Base-by-base conservation (phyloP, 1,139 yeast species). In the Debaryomycetaceae sp. region DNA sequence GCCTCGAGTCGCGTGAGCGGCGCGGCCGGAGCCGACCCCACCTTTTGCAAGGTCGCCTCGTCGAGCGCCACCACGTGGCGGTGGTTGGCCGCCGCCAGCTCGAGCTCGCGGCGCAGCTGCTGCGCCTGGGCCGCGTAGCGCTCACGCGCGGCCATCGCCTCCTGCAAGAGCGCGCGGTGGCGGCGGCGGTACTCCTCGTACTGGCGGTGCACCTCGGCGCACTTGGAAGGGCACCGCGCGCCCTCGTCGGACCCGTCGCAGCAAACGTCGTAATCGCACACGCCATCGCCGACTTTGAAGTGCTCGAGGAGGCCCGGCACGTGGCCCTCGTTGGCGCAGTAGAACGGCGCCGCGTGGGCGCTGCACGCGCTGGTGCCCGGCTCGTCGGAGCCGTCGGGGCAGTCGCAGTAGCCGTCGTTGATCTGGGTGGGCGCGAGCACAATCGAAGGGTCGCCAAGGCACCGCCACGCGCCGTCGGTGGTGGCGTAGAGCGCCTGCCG, bases 361-460 rank as follows among this genome's bases (percentile, higher is more conserved):
- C 58, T 61, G 53, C 97, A 91, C 0, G 96, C 96, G 32, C 83
- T 67, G 1, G 97, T 91, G 0, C 96, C 96, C 0, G 97, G 96
- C 53, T 91, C 98, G 55, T 91, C 98, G 3, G 93, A 80, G 0
- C 98, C 98, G 56, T 91, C 98, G 0, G 97, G 96, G 60, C 98
- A 91, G 51, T 91, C 98, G 55, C 97, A 89, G 47, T 72, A 80
- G 46, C 88, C 82, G 51, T 91, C 97, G 50, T 91, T 89, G 43
- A 91, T 71, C 48, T 80, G 84, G 27, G 65, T 65, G 31, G 64
- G 67, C 18, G 78, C 62, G 18, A 89, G 57, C 13, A 61, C 64
- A 4, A 86, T 73, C 12, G 76, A 69, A 0, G 93, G 80, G 48
- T 83, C 71, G 16, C 60, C 52, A 25, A 89, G 53, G 58, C 97